Percentiles rank a stretch among this genome's conserved stretches.
phyloP scores from a whole-genome alignment of 2,329 filamentous ascomycete genomes.

The Nectriaceae sp. region DNA sequence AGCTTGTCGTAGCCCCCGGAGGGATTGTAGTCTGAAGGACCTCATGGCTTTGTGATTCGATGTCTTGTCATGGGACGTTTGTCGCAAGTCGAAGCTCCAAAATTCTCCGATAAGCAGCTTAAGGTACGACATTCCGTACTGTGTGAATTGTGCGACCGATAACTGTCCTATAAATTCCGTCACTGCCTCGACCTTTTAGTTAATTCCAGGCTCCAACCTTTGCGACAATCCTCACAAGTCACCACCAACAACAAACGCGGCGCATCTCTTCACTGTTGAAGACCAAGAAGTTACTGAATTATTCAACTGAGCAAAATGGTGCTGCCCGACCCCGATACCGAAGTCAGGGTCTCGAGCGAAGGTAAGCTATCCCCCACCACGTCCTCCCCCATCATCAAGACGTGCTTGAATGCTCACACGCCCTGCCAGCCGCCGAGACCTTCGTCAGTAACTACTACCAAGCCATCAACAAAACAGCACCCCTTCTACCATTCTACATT shows the following conservation, averaged over 20 bases:
- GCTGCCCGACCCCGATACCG: slow-evolving; percentile 41
- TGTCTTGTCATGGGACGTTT: not conserved
- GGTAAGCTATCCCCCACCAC: slow-evolving; percentile 32
- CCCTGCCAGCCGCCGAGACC: slow-evolving; percentile 62
- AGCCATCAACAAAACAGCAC: slow-evolving; percentile 65
- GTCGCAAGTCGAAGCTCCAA: slow-evolving; percentile 6
- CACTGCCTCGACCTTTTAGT: not conserved
- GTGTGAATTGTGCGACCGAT: slow-evolving; percentile 21
- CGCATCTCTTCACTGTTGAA: not conserved
- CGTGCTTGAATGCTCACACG: slow-evolving; percentile 17
- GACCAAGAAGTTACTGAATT: not conserved
- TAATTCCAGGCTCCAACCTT: slow-evolving; percentile 11
- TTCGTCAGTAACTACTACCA: slow-evolving; percentile 78
- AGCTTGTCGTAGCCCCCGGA: slow-evolving; percentile 24
- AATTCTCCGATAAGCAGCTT: slow-evolving; percentile 18
- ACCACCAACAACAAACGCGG: not conserved
- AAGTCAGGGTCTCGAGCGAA: slow-evolving; percentile 49
- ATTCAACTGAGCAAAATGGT: slow-evolving; percentile 30
- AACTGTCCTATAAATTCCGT: slow-evolving; percentile 21
- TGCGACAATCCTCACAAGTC: slow-evolving; percentile 22
- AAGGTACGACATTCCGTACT: slow-evolving; percentile 5
- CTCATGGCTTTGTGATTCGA: slow-evolving; percentile 28
- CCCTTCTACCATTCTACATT: slow-evolving; percentile 71
- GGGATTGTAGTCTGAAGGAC: slow-evolving; percentile 26
- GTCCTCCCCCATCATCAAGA: not conserved